phyloP scores from a whole-genome alignment of 768 basidiomycete genomes.

The Polyporus arcularius region DNA sequence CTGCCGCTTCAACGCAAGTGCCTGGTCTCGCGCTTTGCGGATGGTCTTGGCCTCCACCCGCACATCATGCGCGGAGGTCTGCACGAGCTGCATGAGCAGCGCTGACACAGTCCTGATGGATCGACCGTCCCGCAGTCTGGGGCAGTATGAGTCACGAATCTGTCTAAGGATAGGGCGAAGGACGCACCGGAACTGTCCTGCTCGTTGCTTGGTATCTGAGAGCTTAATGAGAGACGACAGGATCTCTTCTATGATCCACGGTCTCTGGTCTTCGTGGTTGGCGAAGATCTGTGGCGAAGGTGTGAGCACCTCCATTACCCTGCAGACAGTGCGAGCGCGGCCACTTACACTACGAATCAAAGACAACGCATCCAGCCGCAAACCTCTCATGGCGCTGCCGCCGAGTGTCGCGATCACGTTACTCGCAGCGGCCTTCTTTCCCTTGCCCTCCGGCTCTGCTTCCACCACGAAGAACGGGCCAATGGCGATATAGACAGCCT shows the following conservation, averaged over 20 bases:
- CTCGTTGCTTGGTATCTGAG: constrained; percentile 86
- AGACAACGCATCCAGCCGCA: constrained; percentile 80
- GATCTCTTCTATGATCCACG: constrained; percentile 99
- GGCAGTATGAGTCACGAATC: neutral
- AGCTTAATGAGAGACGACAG: constrained; percentile 86
- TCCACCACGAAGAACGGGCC: constrained; percentile 94
- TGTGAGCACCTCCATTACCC: neutral
- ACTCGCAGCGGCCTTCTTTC: constrained; percentile 38
- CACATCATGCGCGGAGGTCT: constrained; percentile 92
- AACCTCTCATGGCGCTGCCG: constrained; percentile 75
- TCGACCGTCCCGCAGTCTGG: constrained; percentile 85
- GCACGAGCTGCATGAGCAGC: constrained; percentile 91
- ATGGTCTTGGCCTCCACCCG: constrained; percentile 65
- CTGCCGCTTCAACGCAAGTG: constrained; percentile 59
- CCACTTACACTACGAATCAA: constrained; percentile 80
- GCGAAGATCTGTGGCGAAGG: constrained; percentile 72
- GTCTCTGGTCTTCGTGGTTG: constrained; percentile 85
- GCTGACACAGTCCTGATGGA: constrained; percentile 95
- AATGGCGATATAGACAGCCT: constrained; percentile 90
- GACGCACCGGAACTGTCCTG: constrained; percentile 82
- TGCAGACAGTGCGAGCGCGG: neutral
- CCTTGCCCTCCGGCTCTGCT: constrained; percentile 51
- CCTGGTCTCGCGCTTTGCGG: constrained; percentile 62
- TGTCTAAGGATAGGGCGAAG: neutral
- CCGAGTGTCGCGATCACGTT: constrained; percentile 53